Percentiles rank a stretch among this genome's conserved stretches.
Evolutionary conservation across 2,329 filamentous ascomycete genomes (phyloP).

Genomic region (Trichoderma atroviride): DNA sequence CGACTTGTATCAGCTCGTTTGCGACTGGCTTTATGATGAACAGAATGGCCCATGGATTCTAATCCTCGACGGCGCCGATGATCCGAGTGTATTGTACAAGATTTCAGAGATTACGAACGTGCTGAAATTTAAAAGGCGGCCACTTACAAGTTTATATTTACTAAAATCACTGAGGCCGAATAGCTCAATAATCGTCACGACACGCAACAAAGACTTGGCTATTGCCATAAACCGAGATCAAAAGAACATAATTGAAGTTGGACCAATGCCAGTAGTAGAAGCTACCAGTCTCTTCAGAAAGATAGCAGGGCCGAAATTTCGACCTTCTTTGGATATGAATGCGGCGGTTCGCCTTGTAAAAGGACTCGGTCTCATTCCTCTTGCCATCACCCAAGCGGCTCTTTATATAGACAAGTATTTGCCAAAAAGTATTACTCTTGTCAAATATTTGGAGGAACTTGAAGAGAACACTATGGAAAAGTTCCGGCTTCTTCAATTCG

Average conservation of each 20-base stretch:
- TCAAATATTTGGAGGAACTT: neutral
- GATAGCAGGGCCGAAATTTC: neutral
- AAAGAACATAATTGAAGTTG: neutral
- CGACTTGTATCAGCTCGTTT: slow-evolving; percentile 36
- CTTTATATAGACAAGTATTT: neutral
- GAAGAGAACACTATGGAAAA: slow-evolving; percentile 25
- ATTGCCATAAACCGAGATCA: neutral
- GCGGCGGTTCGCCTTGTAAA: neutral
- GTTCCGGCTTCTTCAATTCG: neutral
- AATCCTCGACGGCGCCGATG: slow-evolving; percentile 44
- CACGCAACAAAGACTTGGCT: neutral
- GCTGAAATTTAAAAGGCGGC: too few species aligned
- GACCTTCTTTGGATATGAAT: neutral
- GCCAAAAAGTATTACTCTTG: neutral
- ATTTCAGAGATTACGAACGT: too few species aligned
- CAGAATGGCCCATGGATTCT: slow-evolving; percentile 39
- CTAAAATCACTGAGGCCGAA: neutral
- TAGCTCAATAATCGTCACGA: slow-evolving; percentile 6
- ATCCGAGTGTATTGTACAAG: slow-evolving; percentile 30
- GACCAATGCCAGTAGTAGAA: neutral
- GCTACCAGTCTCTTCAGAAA: neutral
- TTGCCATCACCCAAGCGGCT: neutral
- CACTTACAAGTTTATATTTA: too few species aligned
- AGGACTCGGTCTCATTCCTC: neutral
- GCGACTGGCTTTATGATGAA: slow-evolving; percentile 36